Conservation (phyloP, 805 yeast species). For the Diddensiella santjacobensis region DNA sequence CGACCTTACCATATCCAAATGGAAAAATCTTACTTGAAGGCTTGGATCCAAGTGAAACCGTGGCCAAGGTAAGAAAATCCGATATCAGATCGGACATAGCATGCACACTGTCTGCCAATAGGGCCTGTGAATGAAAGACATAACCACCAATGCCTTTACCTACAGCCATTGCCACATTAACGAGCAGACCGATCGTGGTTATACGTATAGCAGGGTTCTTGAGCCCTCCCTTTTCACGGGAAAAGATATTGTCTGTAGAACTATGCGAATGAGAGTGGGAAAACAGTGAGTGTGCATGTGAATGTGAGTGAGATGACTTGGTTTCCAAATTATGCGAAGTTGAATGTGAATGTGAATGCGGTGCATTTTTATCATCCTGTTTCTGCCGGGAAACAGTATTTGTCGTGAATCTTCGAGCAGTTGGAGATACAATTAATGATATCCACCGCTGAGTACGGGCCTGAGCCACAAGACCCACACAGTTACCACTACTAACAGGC, state of each 20-base stretch:
- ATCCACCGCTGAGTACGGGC: too few relatives aligned
- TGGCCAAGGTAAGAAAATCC: conserved; percentile 82
- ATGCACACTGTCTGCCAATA: conserved; percentile 92
- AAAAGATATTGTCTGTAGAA: conserved; percentile 21
- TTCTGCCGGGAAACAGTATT: too few relatives aligned
- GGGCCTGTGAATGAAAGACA: conserved; percentile 89
- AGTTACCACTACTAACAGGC: too few relatives aligned
- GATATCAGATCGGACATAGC: conserved; percentile 87
- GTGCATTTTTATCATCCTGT: too few relatives aligned
- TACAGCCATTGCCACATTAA: conserved; percentile 80
- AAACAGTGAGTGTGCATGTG: conserved; percentile 16
- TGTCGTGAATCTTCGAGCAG: too few relatives aligned
- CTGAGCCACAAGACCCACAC: too few relatives aligned
- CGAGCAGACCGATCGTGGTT: conserved; percentile 85
- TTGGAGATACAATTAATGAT: too few relatives aligned
- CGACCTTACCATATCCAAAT: conserved; percentile 87
- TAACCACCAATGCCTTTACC: conserved; percentile 88
- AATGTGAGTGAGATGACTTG: conserved; percentile 15
- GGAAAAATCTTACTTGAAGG: conserved; percentile 64
- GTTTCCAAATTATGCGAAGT: too few relatives aligned
- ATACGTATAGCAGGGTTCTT: conserved; percentile 85
- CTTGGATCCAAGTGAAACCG: conserved; percentile 72
- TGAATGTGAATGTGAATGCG: not conserved
- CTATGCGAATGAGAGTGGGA: conserved; percentile 24
- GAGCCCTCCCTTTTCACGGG: conserved; percentile 33